A percentile compares a stretch with the other conserved stretches of the same genome.
Conservation (phyloP, 176 grass and related monocot genomes). For the Thalia dealbata region DNA sequence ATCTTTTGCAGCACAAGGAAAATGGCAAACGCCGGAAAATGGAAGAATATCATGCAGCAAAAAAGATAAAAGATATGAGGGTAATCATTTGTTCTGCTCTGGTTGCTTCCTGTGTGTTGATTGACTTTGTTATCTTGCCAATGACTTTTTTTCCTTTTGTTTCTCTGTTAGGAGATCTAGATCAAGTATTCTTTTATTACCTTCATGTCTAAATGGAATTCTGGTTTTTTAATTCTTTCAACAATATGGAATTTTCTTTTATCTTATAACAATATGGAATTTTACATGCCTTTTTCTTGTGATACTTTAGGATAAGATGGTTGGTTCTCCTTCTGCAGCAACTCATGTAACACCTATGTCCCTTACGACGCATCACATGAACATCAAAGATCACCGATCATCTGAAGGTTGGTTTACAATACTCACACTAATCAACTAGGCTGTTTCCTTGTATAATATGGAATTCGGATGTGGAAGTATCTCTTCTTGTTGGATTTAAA, state of each 20-base stretch:
- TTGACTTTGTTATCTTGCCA: neutral
- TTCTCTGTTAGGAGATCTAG: neutral
- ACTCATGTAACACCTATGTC: neutral
- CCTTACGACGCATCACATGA: neutral
- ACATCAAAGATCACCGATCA: neutral
- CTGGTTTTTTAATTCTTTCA: neutral
- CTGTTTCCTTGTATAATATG: too few relatives aligned
- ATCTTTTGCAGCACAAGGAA: slow-evolving; percentile 9
- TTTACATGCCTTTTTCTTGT: neutral
- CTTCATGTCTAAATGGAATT: neutral
- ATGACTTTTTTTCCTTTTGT: neutral
- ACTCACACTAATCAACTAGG: neutral
- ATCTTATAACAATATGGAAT: neutral
- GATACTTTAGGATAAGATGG: neutral
- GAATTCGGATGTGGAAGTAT: too few relatives aligned
- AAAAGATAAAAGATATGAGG: slow-evolving; percentile 11
- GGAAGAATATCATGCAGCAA: slow-evolving; percentile 9
- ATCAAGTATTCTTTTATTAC: neutral
- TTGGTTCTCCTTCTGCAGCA: neutral
- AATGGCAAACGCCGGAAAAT: slow-evolving; percentile 10
- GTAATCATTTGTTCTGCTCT: neutral
- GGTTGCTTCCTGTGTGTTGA: neutral
- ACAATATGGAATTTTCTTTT: neutral
- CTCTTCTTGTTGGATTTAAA: too few relatives aligned
- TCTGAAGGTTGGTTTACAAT: neutral